Base-by-base conservation (phyloP, 2,329 filamentous ascomycete genomes). In the Septoria linicola region DNA sequence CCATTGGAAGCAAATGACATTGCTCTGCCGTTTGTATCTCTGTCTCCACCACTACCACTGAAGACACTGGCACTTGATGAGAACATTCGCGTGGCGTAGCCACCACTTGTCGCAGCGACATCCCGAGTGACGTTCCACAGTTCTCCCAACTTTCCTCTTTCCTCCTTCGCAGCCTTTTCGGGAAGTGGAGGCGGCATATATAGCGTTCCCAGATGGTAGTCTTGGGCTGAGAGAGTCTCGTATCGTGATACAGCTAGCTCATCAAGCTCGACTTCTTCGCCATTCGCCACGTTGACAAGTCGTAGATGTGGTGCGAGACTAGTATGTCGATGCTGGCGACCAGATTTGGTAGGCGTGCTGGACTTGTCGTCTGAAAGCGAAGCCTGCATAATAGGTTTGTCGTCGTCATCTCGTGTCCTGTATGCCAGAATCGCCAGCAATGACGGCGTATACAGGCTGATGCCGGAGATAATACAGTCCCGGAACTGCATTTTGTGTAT, bases 391-490 rank as follows among this genome's bases (percentile, higher is more conserved):
- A 76, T 67, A 27, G 68, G 78, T 8, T 84, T 79, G 11, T 84
- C 80, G n/a, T 87, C 80, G 7, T 84, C 77, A 39, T 89, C 87
- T 31, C 85, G 82, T 54, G 85, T 85, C 64, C 90, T 84, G 72
- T 95, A 96, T 66, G 91, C 91, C 73, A 99, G 85, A 64, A 97
- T 87, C 63, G 96, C 81, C 70, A 99, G 80, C 61, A 96, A 79
- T 67, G 83, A 93, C 68, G 89, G 89, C 68, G 90, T 96, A 83
- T 96, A 97, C 72, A 99, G 80, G 59, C 92, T 95, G 71, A 99
- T 87, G 65, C 93, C 93, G 68, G 93, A 96, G 76, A 99, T 89
- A 70, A 96, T 90, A 77, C 93, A 97, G 75, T 99, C 93, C 72
- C 93, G 70, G 61, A 77, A 95, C 66, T 90, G 88, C 72, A 97